Percentiles rank a stretch among this genome's conserved stretches.
Conservation (phyloP, 2,329 filamentous ascomycete genomes). For the Colletotrichum cordylinicola region DNA sequence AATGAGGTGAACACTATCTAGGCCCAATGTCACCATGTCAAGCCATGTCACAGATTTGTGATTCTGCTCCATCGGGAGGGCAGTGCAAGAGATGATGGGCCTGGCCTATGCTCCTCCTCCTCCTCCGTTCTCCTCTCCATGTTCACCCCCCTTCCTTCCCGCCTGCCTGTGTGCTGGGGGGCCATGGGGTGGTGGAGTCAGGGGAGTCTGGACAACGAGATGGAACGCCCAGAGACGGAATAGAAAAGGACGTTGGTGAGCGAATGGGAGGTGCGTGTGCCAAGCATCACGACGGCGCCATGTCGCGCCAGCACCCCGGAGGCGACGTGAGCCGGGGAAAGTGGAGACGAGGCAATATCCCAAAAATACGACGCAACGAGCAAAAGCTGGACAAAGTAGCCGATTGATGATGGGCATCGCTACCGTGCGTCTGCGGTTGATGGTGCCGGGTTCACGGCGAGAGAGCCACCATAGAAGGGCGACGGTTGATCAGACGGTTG, state of each 20-base stretch:
- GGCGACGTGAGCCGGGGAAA: conserved; percentile 5
- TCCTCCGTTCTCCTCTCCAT: background rate
- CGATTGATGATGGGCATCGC: conserved; percentile 10
- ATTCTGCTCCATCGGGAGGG: conserved; percentile 11
- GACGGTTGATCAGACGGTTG: conserved; percentile 17
- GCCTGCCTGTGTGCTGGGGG: background rate
- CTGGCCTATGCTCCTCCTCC: background rate
- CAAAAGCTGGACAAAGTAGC: background rate
- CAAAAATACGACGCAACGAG: conserved; percentile 10
- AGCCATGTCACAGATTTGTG: conserved; percentile 17
- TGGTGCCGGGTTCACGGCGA: background rate
- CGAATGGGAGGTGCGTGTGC: background rate
- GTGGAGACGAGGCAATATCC: background rate
- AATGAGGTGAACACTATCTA: conserved; percentile 8
- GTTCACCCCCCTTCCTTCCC: background rate
- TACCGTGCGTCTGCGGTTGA: conserved; percentile 12
- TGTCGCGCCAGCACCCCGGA: conserved; percentile 18
- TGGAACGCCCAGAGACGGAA: background rate
- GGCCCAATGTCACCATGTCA: conserved; percentile 5
- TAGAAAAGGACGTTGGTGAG: background rate
- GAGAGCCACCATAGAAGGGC: background rate
- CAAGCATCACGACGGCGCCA: conserved; percentile 16
- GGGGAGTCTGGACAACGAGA: background rate
- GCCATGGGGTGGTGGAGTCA: background rate
- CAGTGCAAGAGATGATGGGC: conserved; percentile 7